phyloP scores from a whole-genome alignment of 768 basidiomycete species.

The Hirschioporus abietinus region DNA sequence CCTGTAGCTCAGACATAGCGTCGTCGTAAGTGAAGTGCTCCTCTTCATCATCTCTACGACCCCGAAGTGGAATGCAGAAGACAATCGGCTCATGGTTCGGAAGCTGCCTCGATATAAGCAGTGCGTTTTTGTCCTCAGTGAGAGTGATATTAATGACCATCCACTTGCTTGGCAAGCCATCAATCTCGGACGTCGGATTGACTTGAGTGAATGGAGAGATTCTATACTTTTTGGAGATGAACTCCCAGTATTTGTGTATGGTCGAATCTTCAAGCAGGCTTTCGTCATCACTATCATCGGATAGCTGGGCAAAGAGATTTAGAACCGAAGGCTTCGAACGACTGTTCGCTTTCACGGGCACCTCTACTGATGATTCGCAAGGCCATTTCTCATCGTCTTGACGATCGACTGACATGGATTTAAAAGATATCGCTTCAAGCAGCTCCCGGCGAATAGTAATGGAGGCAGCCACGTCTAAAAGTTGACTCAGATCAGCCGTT shows the following conservation, averaged over 20 bases:
- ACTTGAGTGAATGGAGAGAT: slow-evolving; percentile 32
- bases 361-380: slow-evolving; percentile 39
- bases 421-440: slow-evolving; percentile 72
- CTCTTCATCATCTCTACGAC: slow-evolving; percentile 71
- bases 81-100: slow-evolving; percentile 59
- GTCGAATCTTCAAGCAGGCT: slow-evolving; percentile 25
- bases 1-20: slow-evolving; percentile 65
- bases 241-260: slow-evolving; percentile 60
- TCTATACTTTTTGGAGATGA: slow-evolving; percentile 51
- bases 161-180: slow-evolving; percentile 70
- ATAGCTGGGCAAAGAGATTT: slow-evolving; percentile 16
- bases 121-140: slow-evolving; percentile 73
- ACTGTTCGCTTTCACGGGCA: slow-evolving; percentile 24
- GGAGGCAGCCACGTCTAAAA: slow-evolving; percentile 64
- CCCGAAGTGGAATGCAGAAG: slow-evolving; percentile 86
- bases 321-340: slow-evolving; percentile 12
- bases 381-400: slow-evolving; percentile 79
- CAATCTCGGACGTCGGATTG: slow-evolving; percentile 36
- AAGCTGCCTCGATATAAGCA: slow-evolving; percentile 80
- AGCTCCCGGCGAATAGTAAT: slow-evolving; percentile 84
- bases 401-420: slow-evolving; percentile 41
- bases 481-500: background rate
- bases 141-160: slow-evolving; percentile 78
- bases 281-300: slow-evolving; percentile 32
- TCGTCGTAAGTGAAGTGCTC: slow-evolving; percentile 71